phyloP scores from a whole-genome alignment of 352 stramenopile species.

The Globisporangium okanoganense region DNA sequence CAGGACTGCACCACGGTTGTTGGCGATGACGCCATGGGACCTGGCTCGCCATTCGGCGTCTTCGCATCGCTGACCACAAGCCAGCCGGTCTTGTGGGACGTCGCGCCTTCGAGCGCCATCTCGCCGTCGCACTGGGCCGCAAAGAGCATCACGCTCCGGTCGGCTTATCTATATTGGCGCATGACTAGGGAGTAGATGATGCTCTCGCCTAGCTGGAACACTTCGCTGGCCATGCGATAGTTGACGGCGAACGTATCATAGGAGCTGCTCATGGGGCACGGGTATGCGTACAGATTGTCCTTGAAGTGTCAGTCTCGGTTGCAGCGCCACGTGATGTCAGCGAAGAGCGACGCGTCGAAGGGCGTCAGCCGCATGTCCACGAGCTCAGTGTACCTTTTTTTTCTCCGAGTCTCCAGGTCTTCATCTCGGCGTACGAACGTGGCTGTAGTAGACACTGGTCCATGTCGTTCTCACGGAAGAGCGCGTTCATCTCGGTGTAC shows the following conservation, averaged over 20 bases:
- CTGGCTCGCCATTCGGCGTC: too few species aligned
- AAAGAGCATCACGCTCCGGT: conserved; percentile 27
- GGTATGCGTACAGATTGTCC: conserved; percentile 7
- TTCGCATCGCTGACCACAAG: not conserved
- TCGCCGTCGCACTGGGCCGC: conserved; percentile 27
- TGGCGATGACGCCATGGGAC: too few species aligned
- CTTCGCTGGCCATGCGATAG: conserved; percentile 1
- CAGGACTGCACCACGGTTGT: not conserved
- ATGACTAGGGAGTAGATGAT: conserved; percentile 27
- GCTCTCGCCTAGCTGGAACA: not conserved
- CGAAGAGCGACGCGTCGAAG: too few species aligned
- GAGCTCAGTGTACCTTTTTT: conserved; percentile 13
- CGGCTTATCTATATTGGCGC: conserved; percentile 25
- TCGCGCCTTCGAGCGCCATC: conserved; percentile 22
- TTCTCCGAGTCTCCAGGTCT: not conserved
- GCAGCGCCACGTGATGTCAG: conserved; percentile 1
- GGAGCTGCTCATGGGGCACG: not conserved
- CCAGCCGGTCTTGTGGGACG: conserved; percentile 35
- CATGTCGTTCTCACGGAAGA: conserved; percentile 10
- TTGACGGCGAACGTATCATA: conserved; percentile 13
- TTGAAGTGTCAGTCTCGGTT: conserved; percentile 8
- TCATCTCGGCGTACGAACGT: not conserved
- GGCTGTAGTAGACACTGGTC: not conserved
- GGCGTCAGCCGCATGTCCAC: not conserved
- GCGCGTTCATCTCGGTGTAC: conserved; percentile 3